A percentile compares a stretch with the other conserved stretches of the same genome.
Conservation (phyloP, 2,329 filamentous ascomycete genomes). For the Metarhizium sp. region DNA sequence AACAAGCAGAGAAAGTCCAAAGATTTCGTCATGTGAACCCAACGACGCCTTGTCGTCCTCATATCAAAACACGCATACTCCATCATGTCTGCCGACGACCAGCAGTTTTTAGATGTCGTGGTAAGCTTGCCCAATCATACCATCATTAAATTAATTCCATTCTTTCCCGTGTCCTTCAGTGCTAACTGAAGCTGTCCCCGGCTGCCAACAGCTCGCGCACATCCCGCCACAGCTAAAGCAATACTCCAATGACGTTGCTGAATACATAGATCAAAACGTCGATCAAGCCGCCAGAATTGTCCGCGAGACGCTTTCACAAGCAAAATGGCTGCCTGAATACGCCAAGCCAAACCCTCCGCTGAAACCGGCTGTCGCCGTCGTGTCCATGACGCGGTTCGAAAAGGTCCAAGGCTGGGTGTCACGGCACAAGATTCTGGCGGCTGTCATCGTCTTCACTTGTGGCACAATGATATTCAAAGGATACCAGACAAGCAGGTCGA, state of each 20-base stretch:
- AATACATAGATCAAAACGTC: conserved; percentile 72
- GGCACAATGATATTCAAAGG: conserved; percentile 52
- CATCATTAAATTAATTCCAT: neutral
- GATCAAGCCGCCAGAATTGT: conserved; percentile 64
- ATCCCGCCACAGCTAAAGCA: conserved; percentile 54
- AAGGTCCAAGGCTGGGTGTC: conserved; percentile 61
- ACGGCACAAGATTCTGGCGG: conserved; percentile 63
- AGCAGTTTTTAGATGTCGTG: conserved; percentile 62
- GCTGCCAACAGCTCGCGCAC: conserved; percentile 35
- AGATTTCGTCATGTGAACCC: conserved; percentile 6
- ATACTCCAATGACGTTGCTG: conserved; percentile 65
- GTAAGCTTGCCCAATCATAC: conserved; percentile 36
- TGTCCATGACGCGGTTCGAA: conserved; percentile 32
- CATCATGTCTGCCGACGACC: conserved; percentile 70
- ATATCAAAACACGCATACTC: conserved; percentile 6
- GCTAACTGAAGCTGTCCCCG: conserved; percentile 3
- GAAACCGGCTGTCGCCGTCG: conserved; percentile 20
- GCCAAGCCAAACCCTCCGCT: conserved; percentile 50
- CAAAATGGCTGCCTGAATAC: conserved; percentile 63
- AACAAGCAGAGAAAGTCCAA: conserved; percentile 2
- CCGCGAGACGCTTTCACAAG: conserved; percentile 57
- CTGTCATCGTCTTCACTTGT: conserved; percentile 60
- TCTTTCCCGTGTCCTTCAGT: neutral
- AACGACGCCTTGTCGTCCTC: neutral
- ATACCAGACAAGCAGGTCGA: conserved; percentile 42